phyloP scores from a whole-genome alignment of 441 rosid genomes.

The Adansonia madagascariensis region DNA sequence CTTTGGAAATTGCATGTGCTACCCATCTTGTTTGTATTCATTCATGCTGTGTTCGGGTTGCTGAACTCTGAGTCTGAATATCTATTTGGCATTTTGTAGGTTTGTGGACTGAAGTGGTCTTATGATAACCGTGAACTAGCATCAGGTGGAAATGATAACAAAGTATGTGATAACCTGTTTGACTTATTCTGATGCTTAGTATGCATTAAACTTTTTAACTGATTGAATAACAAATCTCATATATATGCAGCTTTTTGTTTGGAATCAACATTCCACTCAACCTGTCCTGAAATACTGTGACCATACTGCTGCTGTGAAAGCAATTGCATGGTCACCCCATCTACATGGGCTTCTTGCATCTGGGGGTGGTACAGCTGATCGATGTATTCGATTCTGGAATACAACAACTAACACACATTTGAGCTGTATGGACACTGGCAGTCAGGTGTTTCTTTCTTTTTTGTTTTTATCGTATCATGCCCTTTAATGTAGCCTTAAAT shows the following conservation, averaged over 20 bases:
- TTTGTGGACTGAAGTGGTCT: slow-evolving; percentile 96
- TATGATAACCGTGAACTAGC: slow-evolving; percentile 91
- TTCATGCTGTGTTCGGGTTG: slow-evolving; percentile 1
- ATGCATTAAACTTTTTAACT: slow-evolving; percentile 4
- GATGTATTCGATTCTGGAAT: slow-evolving; percentile 96
- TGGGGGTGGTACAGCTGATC: slow-evolving; percentile 97
- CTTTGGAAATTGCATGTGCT: slow-evolving; percentile 16
- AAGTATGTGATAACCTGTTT: slow-evolving; percentile 45
- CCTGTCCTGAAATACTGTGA: slow-evolving; percentile 84
- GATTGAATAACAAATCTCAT: slow-evolving; percentile 25
- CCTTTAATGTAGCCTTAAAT: neutral
- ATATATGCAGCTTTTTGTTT: slow-evolving; percentile 78
- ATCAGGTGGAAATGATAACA: slow-evolving; percentile 95
- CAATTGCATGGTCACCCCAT: slow-evolving; percentile 99
- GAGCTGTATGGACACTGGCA: slow-evolving; percentile 88
- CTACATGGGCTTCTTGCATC: slow-evolving; percentile 97
- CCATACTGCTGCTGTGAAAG: slow-evolving; percentile 97
- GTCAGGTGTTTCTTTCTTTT: slow-evolving; percentile 62
- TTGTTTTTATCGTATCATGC: neutral
- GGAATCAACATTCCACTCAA: slow-evolving; percentile 94
- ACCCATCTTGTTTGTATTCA: slow-evolving; percentile 11
- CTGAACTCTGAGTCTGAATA: slow-evolving; percentile 22
- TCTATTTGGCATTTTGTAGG: slow-evolving; percentile 43
- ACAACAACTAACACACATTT: slow-evolving; percentile 89
- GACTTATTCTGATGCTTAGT: neutral